Base-by-base conservation (phyloP, 2,329 filamentous ascomycete species). In the Atkinsonella texensis region DNA sequence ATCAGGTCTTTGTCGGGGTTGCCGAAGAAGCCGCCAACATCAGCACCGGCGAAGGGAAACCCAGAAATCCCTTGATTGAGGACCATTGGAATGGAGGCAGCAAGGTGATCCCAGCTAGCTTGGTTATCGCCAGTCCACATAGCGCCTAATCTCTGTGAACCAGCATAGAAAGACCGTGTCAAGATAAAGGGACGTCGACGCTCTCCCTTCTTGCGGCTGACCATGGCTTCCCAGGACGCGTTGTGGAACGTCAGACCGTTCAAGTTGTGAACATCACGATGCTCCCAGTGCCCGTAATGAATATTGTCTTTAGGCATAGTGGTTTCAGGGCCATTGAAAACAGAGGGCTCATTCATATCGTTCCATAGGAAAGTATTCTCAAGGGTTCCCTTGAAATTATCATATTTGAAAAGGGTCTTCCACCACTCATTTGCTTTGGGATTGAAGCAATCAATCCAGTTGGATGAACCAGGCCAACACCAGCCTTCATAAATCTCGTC, bases 101-200 rank as follows among this genome's bases (percentile, higher is more conserved):
- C 87, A 15, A 98, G 78, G 63, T 97, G 90, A 17, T 84, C 82
- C 93, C 93, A 98, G 23, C 80, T 83, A 11, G 93, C 93, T 66
- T 93, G 87, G 70, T 98, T 98, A 65, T 98, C 93, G 54, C 93
- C 93, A 18, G 93, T 98, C 93, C 93, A 98, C 90, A 96, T 96
- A 53, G 93, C 91, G 56, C 89, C 88, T 42, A 88, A 73, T 52
- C 91, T 83, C 70, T 98, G 93, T 51, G 87, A 89, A 38, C 93
- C 93, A 12, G 91, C 81, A 65, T 84, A 98, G 73, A 94, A 98
- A 0, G 90, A 86, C 33, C 93, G 85, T 1, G 93, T 98, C 49
- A 98, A 79, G 11, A 96, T 81, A 64, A 98, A 98, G 0, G 93
- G 93, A 5, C 93, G 85, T 35, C 85, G 83, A 31, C 84, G 71